Evolutionary conservation across 2,329 filamentous ascomycete species (phyloP).

Genomic region (Colletotrichum acutatum): DNA sequence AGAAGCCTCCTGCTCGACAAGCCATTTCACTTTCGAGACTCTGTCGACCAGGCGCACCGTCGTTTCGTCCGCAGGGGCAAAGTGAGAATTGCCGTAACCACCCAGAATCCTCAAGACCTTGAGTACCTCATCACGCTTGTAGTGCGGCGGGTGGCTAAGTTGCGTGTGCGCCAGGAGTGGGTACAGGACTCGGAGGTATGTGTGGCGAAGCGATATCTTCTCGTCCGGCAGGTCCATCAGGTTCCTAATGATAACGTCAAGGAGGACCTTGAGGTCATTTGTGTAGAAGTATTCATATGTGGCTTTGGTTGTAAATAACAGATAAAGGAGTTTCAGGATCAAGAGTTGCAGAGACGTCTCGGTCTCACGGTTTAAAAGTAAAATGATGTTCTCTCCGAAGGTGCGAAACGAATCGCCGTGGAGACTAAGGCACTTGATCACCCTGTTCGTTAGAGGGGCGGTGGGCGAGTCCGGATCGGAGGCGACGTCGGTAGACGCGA

Average conservation of each 20-base stretch:
- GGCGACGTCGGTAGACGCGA: constrained; percentile 69
- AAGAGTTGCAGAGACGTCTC: constrained; percentile 94
- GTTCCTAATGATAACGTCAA: constrained; percentile 97
- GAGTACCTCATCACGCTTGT: constrained; percentile 88
- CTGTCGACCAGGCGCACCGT: constrained; percentile 81
- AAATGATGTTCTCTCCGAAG: constrained; percentile 97
- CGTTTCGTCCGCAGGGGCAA: constrained; percentile 83
- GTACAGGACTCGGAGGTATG: constrained; percentile 92
- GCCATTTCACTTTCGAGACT: constrained; percentile 79
- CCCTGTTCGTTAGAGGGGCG: constrained; percentile 83
- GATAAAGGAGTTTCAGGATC: constrained; percentile 95
- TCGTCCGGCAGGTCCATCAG: constrained; percentile 95
- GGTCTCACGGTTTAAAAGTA: constrained; percentile 92
- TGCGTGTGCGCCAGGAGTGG: constrained; percentile 93
- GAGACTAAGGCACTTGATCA: constrained; percentile 89
- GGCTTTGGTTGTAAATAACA: constrained; percentile 90
- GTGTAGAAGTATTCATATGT: constrained; percentile 99
- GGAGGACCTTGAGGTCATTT: constrained; percentile 91
- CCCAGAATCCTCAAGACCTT: constrained; percentile 79
- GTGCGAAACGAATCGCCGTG: constrained; percentile 87
- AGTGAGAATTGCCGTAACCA: constrained; percentile 75
- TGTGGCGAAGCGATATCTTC: constrained; percentile 81
- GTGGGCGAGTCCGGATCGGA: constrained; percentile 52
- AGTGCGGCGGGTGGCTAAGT: constrained; percentile 85
- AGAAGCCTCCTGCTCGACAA: constrained; percentile 57